Base-by-base conservation (phyloP, 1,139 yeast genomes). In the Saccharomyces pastorianus region DNA sequence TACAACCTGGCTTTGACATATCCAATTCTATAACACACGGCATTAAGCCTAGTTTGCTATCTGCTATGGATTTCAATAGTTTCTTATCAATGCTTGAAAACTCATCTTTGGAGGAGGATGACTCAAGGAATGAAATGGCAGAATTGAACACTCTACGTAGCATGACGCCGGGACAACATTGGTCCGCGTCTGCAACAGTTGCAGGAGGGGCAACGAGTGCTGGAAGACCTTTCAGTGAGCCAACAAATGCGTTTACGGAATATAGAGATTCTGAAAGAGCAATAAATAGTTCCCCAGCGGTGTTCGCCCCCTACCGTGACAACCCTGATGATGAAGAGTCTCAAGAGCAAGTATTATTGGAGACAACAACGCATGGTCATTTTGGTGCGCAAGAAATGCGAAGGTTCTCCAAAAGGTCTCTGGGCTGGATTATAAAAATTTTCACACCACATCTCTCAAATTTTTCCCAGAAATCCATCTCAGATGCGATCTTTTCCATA, bases 11-110 rank as follows among this genome's bases (percentile, higher is more conserved):
- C 26, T 38, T 41, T 31, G 51, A 53, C 25, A 57, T 47, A 11
- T 46, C 46, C 14, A 46, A 49, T 28, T 48, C 51, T 29, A 49
- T 61, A 20, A 54, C 53, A 27, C 49, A 60, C 8, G 58, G 59
- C 4, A 61, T 64, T 6, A 64, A 63, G 51, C 69, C 68, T n/a
- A 67, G 64, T 51, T 42, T 68, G 6, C 58, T 68, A 8, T 59
- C 69, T 2, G 67, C 67, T 1, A 59, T 68, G 66, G 71, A 68
- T 53, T 64, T 61, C 50, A 63, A 59, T 49, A 60, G 57, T 47
- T 51, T 68, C 2, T 56, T 67, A 32, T 48, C 60, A 11, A 58
- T 64, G 60, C 50, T 68, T 48, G 69, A 66, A 52, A 53, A 57
- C 20, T 63, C 69, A 6, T 32, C 48, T 9, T n/a, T 51, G n/a